Conservation (phyloP, 2,329 filamentous ascomycete species). For the Sclerotinia subarctica region DNA sequence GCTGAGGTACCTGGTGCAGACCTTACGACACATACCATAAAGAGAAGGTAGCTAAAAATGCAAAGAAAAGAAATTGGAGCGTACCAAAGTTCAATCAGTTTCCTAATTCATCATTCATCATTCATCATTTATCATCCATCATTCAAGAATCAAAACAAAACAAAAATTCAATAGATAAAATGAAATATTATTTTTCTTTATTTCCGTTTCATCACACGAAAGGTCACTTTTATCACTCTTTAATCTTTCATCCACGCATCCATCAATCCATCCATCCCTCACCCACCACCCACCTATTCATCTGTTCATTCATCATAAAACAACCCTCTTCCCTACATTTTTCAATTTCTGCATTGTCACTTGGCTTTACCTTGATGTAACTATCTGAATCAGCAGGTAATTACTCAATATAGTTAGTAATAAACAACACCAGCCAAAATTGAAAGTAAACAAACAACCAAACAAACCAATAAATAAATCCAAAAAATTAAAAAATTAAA, state of each 20-base stretch:
- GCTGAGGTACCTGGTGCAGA: background rate
- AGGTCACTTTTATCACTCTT: background rate
- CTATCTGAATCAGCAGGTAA: background rate
- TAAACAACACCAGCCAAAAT: background rate
- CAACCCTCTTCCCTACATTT: background rate
- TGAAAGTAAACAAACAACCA: constrained; percentile 11
- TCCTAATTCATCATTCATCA: background rate
- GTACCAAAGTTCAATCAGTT: background rate
- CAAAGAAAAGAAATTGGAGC: background rate
- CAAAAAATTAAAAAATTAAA: too few relatives aligned
- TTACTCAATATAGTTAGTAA: background rate
- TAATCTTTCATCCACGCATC: background rate
- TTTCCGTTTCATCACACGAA: background rate
- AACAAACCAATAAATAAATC: background rate
- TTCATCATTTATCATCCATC: background rate
- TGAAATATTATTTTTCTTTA: background rate
- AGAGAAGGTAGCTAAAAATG: background rate
- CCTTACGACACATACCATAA: background rate
- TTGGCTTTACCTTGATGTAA: background rate
- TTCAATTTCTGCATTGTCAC: background rate
- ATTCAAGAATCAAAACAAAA: too few relatives aligned
- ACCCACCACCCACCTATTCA: background rate
- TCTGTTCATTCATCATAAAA: background rate
- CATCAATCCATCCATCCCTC: background rate
- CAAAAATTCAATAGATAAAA: background rate